phyloP scores from a whole-genome alignment of 495 filamentous ascomycete species.

The Lophiotrema nucula region DNA sequence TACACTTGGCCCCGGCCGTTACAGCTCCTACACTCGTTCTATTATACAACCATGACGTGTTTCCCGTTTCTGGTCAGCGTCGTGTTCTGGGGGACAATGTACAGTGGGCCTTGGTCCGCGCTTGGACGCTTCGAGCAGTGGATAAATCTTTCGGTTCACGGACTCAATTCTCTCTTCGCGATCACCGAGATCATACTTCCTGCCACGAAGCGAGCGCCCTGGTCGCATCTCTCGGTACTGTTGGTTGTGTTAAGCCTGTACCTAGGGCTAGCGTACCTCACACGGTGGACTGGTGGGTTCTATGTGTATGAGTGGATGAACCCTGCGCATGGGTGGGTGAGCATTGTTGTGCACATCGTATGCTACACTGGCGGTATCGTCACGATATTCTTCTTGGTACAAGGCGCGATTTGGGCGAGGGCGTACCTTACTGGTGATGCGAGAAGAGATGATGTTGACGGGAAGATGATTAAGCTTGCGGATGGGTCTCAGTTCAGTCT shows the following conservation, averaged over 20 bases:
- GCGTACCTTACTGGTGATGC: background rate
- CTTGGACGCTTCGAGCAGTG: constrained; percentile 59
- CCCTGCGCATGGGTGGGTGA: background rate
- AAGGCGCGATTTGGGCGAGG: background rate
- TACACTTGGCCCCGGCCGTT: constrained; percentile 59
- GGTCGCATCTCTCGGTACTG: constrained; percentile 55
- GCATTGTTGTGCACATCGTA: background rate
- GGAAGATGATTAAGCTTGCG: background rate
- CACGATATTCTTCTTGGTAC: background rate
- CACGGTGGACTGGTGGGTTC: constrained; percentile 61
- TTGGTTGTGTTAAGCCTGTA: constrained; percentile 65
- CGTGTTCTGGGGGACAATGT: constrained; percentile 30
- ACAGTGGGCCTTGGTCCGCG: constrained; percentile 4
- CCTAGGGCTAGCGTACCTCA: constrained; percentile 70
- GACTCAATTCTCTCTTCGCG: constrained; percentile 66
- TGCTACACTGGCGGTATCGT: background rate
- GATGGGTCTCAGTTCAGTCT: background rate
- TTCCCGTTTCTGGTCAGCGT: constrained; percentile 63
- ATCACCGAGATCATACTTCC: constrained; percentile 67
- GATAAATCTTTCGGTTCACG: constrained; percentile 71
- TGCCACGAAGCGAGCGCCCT: constrained; percentile 53
- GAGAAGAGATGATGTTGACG: background rate
- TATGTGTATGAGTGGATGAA: constrained; percentile 58
- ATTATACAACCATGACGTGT: constrained; percentile 62
- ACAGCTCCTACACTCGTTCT: constrained; percentile 61